These are phyloP conservation scores for Rossbeevera mucosa DNA, from an alignment of 768 basidiomycete genomes.

Conservation along the genomic window DNA sequence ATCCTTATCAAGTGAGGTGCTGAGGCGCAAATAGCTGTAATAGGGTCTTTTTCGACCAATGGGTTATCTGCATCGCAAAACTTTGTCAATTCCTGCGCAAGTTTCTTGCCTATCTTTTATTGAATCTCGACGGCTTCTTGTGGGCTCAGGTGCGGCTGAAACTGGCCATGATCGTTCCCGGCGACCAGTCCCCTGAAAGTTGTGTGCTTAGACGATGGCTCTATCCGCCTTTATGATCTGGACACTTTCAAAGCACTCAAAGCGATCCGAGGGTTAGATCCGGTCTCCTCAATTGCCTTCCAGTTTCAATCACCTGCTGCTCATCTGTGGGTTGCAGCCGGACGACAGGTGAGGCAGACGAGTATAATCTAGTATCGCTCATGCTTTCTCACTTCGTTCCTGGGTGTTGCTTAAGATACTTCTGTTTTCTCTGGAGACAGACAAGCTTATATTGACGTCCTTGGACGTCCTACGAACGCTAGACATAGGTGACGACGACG, in stretches of 20 bases:
- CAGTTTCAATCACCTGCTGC: constrained; percentile 38
- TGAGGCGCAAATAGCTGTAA: too few relatives aligned
- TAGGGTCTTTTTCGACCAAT: not conserved
- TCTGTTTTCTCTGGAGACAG: constrained; percentile 43
- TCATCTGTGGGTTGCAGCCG: constrained; percentile 65
- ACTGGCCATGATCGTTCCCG: not conserved
- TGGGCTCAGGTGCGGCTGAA: constrained; percentile 52
- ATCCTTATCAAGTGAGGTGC: not conserved
- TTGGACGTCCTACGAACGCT: constrained; percentile 46
- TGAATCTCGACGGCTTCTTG: constrained; percentile 46
- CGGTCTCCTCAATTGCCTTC: constrained; percentile 61
- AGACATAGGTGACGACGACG: constrained; percentile 46
- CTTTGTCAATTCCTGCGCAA: constrained; percentile 43
- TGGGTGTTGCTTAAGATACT: constrained; percentile 14
- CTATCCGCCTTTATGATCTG: constrained; percentile 59
- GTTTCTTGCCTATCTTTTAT: constrained; percentile 53
- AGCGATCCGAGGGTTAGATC: constrained; percentile 55
- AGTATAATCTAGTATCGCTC: not conserved
- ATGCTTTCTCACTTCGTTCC: not conserved
- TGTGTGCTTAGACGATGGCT: constrained; percentile 56
- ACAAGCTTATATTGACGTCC: constrained; percentile 49
- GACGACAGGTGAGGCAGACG: constrained; percentile 42
- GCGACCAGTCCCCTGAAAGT: not conserved
- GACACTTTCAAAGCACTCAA: constrained; percentile 57
- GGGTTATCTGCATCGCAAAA: constrained; percentile 10